Evolutionary conservation across 1,284 basidiomycete genomes (phyloP).

Genomic region (Ustilago vetiveriae): DNA sequence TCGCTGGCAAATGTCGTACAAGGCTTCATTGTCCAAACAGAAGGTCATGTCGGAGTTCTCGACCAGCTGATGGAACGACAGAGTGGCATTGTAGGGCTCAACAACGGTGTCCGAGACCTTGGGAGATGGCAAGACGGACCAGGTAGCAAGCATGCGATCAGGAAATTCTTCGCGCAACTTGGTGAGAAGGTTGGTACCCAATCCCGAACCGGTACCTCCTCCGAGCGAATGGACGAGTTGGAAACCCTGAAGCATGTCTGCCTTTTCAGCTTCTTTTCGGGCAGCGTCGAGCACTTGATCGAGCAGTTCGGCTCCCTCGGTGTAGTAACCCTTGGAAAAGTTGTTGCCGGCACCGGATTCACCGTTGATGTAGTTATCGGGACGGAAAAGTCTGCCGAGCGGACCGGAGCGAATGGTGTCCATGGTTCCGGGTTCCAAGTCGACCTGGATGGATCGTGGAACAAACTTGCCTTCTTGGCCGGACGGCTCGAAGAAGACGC

Average conservation of each 20-base stretch:
- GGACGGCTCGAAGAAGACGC: constrained; percentile 66
- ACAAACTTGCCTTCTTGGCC: constrained; percentile 64
- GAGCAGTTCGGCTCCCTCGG: constrained; percentile 81
- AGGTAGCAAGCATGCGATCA: constrained; percentile 89
- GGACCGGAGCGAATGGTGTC: constrained; percentile 75
- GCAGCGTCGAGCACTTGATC: constrained; percentile 77
- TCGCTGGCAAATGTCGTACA: constrained; percentile 84
- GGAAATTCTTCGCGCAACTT: constrained; percentile 67
- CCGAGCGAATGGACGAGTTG: constrained; percentile 92
- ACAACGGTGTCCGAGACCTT: constrained; percentile 96
- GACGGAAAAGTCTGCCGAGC: constrained; percentile 81
- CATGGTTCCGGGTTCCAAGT: constrained; percentile 89
- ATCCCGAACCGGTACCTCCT: constrained; percentile 74
- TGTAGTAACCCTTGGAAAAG: constrained; percentile 77
- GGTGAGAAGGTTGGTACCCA: constrained; percentile 62
- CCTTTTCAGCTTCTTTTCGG: constrained; percentile 73
- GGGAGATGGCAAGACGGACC: constrained; percentile 88
- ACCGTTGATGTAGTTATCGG: constrained; percentile 76
- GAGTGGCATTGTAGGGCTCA: constrained; percentile 90
- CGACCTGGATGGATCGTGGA: constrained; percentile 78
- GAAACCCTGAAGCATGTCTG: constrained; percentile 91
- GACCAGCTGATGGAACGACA: constrained; percentile 89
- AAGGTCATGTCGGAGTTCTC: constrained; percentile 88
- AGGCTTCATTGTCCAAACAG: constrained; percentile 91
- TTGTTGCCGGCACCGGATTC: constrained; percentile 88